A percentile compares a stretch with the other conserved stretches of the same genome.
phyloP scores from a whole-genome alignment of 2,329 filamentous ascomycete genomes.

The Ophiostoma ulmi region DNA sequence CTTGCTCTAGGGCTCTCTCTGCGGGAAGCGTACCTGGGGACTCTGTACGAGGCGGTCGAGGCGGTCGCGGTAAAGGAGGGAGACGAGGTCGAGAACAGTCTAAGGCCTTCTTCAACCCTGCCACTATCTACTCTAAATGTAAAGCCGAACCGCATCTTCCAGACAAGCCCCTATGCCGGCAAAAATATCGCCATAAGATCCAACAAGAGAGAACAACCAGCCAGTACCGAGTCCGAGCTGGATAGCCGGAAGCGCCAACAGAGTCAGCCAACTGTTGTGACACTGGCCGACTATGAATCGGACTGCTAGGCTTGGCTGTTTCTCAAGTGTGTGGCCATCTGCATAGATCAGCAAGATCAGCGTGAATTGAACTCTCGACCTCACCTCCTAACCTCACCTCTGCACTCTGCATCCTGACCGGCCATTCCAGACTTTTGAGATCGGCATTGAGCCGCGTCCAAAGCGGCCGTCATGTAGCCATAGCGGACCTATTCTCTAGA shows the following conservation, averaged over 20 bases:
- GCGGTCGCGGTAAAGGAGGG: not conserved
- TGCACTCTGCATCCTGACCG: too few relatives aligned
- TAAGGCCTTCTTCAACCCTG: not conserved
- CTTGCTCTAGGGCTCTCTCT: constrained; percentile 61
- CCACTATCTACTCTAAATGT: too few relatives aligned
- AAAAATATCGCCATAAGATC: not conserved
- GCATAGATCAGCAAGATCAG: not conserved
- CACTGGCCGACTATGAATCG: not conserved
- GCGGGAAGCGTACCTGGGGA: constrained; percentile 51
- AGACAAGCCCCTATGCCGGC: not conserved
- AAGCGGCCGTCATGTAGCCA: not conserved
- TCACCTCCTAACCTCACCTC: too few relatives aligned
- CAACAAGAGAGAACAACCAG: not conserved
- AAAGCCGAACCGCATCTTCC: not conserved
- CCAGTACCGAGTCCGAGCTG: not conserved
- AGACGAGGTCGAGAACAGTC: not conserved
- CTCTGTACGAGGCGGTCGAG: constrained; percentile 32
- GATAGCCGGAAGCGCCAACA: not conserved
- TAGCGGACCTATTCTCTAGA: too few relatives aligned
- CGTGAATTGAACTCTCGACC: too few relatives aligned
- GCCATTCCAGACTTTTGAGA: not conserved
- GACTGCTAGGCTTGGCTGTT: not conserved
- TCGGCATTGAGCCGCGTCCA: not conserved
- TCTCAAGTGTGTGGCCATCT: not conserved
- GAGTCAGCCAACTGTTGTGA: not conserved